Base-by-base conservation (phyloP, 75 land plant genomes). In the Pinus albicaulis region DNA sequence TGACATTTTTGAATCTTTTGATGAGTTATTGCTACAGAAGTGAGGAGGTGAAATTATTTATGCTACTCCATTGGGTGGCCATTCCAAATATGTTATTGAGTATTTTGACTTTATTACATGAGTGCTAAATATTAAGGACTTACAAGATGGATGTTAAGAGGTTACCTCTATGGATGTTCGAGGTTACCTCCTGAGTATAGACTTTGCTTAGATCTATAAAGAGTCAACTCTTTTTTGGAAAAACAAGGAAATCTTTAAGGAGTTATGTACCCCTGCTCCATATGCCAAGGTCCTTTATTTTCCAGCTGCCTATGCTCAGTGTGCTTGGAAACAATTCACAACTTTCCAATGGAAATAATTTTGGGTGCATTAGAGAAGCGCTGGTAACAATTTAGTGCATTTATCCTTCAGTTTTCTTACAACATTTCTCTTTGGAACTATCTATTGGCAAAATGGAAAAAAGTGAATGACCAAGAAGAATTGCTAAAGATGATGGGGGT, bases 1-100 rank as follows among this genome's bases (percentile, higher is more conserved):
- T 64, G 81, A 80, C 22, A 80, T 66, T 56, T 80, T 80, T 64
- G 81, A 80, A 56, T 24, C 81, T 11, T 80, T 80, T 56, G 81
- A 78, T 61, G 72, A 93, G 95, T 63, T 93, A 69, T n/a, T 93
- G 63, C 69, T 93, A 26, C 79, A 91, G 91, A 93, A 93, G 80
- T 56, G 75, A 24, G 93, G 89, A 23, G 95, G 95, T 17, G 71
- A 77, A 41, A 66, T 91, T 0, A 83, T 93, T 13, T 93, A 93
- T 71, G 76, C 83, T 71, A 88, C 93, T 7, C 60, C 76, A 20
- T 31, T 93, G n/a, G 95, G 95, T 1, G 52, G 16, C 15, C 70
- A 91, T 63, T 93, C 95, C 44, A 58, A 79, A 12, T 57, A 76
- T 14, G 72, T 93, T 4, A 87, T 93, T 44, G 66, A 87, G 60